phyloP scores from a whole-genome alignment of 768 basidiomycete species.

The Suillus sp. region DNA sequence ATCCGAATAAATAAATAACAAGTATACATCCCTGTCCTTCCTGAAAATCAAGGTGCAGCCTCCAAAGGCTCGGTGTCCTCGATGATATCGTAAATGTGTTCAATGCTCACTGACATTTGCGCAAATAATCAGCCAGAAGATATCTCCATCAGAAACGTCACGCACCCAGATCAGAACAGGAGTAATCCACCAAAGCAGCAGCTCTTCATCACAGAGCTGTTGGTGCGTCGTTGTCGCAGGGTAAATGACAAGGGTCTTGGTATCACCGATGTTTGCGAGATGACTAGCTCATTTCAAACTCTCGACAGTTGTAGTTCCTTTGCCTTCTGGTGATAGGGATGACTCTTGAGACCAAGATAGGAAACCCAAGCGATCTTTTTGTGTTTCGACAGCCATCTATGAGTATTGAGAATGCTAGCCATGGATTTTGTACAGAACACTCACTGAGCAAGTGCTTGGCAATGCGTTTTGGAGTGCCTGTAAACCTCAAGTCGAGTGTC shows the following conservation, averaged over 20 bases:
- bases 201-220: slow-evolving; percentile 53
- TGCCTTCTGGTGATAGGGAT: slow-evolving; percentile 62
- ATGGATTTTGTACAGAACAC: slow-evolving; percentile 3
- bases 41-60: slow-evolving; percentile 17
- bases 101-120: slow-evolving; percentile 47
- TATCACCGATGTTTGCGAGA: slow-evolving; percentile 71
- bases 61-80: slow-evolving; percentile 47
- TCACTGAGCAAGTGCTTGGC: slow-evolving; percentile 47
- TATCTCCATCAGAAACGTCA: slow-evolving; percentile 10
- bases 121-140: neutral
- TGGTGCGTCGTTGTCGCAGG: slow-evolving; percentile 63
- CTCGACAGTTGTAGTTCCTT: slow-evolving; percentile 69
- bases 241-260: slow-evolving; percentile 65
- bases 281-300: slow-evolving; percentile 68
- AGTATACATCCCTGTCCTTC: no score
- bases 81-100: slow-evolving; percentile 48
- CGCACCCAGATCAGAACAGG: slow-evolving; percentile 58
- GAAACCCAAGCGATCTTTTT: slow-evolving; percentile 74
- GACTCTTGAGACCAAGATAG: slow-evolving; percentile 68
- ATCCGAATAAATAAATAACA: no score
- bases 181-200: slow-evolving; percentile 50
- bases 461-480: slow-evolving; percentile 61
- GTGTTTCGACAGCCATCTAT: slow-evolving; percentile 60
- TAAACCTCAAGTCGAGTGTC: slow-evolving; percentile 58
- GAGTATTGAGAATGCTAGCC: neutral